Evolutionary conservation across 2,329 filamentous ascomycete species (phyloP).

Genomic region (Penicillium sclerotiorum): DNA sequence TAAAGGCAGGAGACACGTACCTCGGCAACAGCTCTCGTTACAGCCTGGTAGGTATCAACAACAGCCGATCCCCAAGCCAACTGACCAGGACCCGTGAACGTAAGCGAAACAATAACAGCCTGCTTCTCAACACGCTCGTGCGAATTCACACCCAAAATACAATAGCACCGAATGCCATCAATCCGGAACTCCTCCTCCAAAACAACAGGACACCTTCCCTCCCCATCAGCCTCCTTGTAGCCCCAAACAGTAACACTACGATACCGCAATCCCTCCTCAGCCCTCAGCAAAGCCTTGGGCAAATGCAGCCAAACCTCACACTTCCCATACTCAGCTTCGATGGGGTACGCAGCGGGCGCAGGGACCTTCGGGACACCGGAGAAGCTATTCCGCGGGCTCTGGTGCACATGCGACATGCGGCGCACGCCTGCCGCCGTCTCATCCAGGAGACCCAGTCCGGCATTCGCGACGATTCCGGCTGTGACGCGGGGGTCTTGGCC

Average conservation of each 20-base stretch:
- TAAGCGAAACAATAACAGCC: conserved; percentile 47
- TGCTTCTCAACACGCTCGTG: conserved; percentile 57
- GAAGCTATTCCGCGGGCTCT: conserved; percentile 29
- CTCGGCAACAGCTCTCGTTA: conserved; percentile 43
- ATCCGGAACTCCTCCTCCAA: conserved; percentile 45
- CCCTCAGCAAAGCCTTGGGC: conserved; percentile 49
- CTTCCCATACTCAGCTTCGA: conserved; percentile 29
- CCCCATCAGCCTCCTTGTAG: conserved; percentile 26
- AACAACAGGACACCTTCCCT: conserved; percentile 30
- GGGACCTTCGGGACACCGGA: conserved; percentile 15
- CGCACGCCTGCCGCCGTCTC: conserved; percentile 40
- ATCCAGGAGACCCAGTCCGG: conserved; percentile 37
- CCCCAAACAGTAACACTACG: conserved; percentile 39
- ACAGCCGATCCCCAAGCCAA: conserved; percentile 36
- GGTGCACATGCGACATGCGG: conserved; percentile 36
- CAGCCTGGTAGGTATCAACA: conserved; percentile 42
- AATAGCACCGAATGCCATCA: conserved; percentile 47
- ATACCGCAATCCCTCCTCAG: conserved; percentile 45
- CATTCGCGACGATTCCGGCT: conserved; percentile 38
- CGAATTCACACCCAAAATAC: conserved; percentile 56
- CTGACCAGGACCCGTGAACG: conserved; percentile 38
- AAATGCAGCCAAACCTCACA: conserved; percentile 44
- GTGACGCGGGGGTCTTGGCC: conserved; percentile 41
- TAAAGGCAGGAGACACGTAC: conserved; percentile 25
- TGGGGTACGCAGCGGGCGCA: conserved; percentile 3